Evolutionary conservation across 1,284 basidiomycete genomes (phyloP).

Genomic region (Kwoniella shivajii): DNA sequence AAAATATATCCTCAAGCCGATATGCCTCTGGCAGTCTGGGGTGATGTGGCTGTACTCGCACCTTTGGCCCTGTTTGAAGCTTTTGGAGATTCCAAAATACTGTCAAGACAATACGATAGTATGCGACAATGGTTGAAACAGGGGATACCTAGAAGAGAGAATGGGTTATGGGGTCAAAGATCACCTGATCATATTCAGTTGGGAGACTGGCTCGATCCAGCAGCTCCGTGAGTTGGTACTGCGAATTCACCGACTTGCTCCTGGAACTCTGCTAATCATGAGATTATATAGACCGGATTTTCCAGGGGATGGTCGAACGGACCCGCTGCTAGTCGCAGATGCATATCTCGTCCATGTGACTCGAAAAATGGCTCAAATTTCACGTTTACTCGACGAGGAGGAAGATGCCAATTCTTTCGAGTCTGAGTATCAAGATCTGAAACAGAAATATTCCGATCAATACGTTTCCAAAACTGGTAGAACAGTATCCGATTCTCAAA

Average conservation of each 20-base stretch:
- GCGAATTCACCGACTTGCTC: too few species aligned
- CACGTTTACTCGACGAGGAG: conserved; percentile 18
- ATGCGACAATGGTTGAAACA: conserved; percentile 24
- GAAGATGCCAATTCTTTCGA: conserved; percentile 15
- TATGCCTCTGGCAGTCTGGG: conserved; percentile 15
- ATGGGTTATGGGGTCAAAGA: conserved; percentile 16
- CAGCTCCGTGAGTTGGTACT: conserved; percentile 12
- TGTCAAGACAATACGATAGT: conserved; percentile 14
- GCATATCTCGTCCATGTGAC: conserved; percentile 29
- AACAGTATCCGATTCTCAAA: conserved; percentile 40
- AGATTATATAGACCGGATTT: conserved; percentile 24
- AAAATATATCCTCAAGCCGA: conserved; percentile 2
- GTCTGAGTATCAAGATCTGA: conserved; percentile 8
- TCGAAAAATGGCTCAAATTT: conserved; percentile 15
- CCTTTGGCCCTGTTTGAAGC: conserved; percentile 18
- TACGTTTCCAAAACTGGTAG: conserved; percentile 36
- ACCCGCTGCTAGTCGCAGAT: conserved; percentile 30
- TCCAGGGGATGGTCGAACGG: conserved; percentile 31
- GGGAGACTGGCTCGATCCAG: conserved; percentile 28
- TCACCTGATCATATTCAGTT: conserved; percentile 12
- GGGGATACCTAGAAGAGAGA: conserved; percentile 13
- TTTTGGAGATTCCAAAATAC: conserved; percentile 16
- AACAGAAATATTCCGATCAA: conserved; percentile 36
- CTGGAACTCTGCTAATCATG: too few species aligned
- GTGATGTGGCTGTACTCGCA: conserved; percentile 24